phyloP scores from a whole-genome alignment of 345 rosid species.

The Citrus trifoliata region DNA sequence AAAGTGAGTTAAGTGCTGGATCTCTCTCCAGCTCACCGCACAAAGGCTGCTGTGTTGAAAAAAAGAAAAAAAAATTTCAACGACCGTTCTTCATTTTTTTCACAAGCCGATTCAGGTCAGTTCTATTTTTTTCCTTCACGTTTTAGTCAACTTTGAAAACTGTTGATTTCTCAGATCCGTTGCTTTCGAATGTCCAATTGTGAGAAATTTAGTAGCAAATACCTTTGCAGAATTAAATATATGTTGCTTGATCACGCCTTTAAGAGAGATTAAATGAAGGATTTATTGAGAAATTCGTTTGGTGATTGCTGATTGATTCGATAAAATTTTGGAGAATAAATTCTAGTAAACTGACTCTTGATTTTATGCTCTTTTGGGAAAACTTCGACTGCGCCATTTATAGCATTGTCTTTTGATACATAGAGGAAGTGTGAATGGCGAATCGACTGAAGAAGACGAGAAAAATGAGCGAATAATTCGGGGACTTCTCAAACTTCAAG shows the following conservation, averaged over 20 bases:
- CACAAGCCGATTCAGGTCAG: constrained; percentile 23
- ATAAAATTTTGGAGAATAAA: not conserved
- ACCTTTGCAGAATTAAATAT: not conserved
- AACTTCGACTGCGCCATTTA: not conserved
- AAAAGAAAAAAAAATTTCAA: not conserved
- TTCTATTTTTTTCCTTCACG: not conserved
- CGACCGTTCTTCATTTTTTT: not conserved
- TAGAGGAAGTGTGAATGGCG: constrained; percentile 43
- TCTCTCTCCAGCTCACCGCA: constrained; percentile 4
- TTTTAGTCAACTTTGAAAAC: constrained; percentile 1
- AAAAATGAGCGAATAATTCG: constrained; percentile 80
- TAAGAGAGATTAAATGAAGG: not conserved
- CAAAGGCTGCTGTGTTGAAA: not conserved
- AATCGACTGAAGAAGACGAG: constrained; percentile 75
- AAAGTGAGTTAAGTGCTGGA: not conserved
- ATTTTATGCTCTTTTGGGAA: not conserved
- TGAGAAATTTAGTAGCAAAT: not conserved
- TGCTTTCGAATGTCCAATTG: constrained; percentile 14
- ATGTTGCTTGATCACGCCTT: constrained; percentile 1
- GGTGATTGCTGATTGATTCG: not conserved
- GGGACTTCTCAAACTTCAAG: constrained; percentile 79
- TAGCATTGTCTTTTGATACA: not conserved
- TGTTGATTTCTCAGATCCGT: constrained; percentile 35
- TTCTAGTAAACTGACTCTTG: not conserved
- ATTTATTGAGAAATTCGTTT: not conserved